Evolutionary conservation across 2,329 filamentous ascomycete species (phyloP).

Genomic region (Trichoderma gracile): DNA sequence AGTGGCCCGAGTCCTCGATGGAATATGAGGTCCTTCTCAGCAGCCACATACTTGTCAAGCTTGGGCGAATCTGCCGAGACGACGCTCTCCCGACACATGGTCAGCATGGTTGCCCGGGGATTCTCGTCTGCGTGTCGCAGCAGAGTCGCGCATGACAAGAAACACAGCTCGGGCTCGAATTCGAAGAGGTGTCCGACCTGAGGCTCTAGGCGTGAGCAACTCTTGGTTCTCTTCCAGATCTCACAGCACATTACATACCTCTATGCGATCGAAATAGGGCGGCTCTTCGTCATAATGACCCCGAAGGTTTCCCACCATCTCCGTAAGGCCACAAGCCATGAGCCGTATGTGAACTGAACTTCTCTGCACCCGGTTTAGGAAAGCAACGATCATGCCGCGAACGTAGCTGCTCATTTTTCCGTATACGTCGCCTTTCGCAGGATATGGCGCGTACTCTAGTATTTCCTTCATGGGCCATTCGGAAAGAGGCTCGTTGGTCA

Average conservation of each 20-base stretch:
- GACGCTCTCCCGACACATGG: constrained; percentile 27
- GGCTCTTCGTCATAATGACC: rapidly evolving
- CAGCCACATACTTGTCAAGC: neutral
- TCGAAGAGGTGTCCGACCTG: constrained; percentile 31
- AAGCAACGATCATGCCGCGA: constrained; percentile 28
- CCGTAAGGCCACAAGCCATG: neutral
- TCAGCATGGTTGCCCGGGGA: constrained; percentile 33
- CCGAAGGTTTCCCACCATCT: neutral
- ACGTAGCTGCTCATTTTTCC: constrained; percentile 37
- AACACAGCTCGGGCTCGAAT: constrained; percentile 18
- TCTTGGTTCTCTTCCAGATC: neutral
- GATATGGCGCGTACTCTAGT: constrained; percentile 27
- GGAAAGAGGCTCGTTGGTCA: constrained; percentile 31
- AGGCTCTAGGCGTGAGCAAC: neutral
- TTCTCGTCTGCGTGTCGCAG: constrained; percentile 33
- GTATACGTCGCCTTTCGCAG: constrained; percentile 33
- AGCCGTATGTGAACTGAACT: neutral
- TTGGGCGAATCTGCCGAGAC: neutral
- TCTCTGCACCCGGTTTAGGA: constrained; percentile 27
- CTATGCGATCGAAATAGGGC: constrained; percentile 7
- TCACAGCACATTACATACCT: neutral
- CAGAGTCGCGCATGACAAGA: constrained; percentile 21
- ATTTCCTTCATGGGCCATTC: constrained; percentile 36
- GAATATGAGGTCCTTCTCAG: constrained; percentile 15
- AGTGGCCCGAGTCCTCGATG: neutral